A percentile compares a stretch with the other conserved stretches of the same genome.
Evolutionary conservation across 352 stramenopile genomes (phyloP).

Genomic region (Globisporangium alternatum): DNA sequence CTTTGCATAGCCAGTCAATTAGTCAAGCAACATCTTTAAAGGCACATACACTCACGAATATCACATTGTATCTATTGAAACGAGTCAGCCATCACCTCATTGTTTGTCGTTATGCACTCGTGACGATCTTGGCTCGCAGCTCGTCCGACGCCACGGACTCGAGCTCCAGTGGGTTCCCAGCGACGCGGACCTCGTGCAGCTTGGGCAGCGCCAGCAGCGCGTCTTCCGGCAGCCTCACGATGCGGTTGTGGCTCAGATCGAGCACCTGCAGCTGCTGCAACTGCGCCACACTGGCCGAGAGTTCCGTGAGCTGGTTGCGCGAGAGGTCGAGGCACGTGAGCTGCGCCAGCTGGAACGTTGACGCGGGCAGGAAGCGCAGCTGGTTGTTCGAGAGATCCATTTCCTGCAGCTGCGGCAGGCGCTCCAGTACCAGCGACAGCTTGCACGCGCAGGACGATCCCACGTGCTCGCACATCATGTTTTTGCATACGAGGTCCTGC

Average conservation of each 20-base stretch:
- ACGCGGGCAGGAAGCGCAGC: conserved; percentile 70
- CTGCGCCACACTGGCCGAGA: conserved; percentile 42
- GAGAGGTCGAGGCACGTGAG: conserved; percentile 60
- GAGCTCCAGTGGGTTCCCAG: conserved; percentile 40
- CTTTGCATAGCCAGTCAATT: neutral
- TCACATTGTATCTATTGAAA: conserved; percentile 11
- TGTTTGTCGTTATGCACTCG: conserved; percentile 6
- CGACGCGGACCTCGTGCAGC: conserved; percentile 40
- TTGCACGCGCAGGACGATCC: conserved; percentile 83
- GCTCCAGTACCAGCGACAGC: conserved; percentile 75
- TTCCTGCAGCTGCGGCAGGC: conserved; percentile 51
- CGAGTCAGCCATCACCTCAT: neutral
- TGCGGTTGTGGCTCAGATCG: conserved; percentile 55
- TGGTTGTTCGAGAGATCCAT: conserved; percentile 81
- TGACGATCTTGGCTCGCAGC: conserved; percentile 35
- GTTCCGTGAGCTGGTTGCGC: conserved; percentile 56
- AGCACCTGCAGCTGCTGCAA: conserved; percentile 59
- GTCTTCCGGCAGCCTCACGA: conserved; percentile 37
- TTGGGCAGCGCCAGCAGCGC: conserved; percentile 35
- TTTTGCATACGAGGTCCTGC: conserved; percentile 86
- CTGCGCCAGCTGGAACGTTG: conserved; percentile 63
- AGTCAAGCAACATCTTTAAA: neutral
- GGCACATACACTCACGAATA: conserved; percentile 8
- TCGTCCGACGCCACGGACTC: conserved; percentile 23
- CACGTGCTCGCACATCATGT: conserved; percentile 91